Evolutionary conservation across 768 basidiomycete species (phyloP).

Genomic region (Panus rudis): DNA sequence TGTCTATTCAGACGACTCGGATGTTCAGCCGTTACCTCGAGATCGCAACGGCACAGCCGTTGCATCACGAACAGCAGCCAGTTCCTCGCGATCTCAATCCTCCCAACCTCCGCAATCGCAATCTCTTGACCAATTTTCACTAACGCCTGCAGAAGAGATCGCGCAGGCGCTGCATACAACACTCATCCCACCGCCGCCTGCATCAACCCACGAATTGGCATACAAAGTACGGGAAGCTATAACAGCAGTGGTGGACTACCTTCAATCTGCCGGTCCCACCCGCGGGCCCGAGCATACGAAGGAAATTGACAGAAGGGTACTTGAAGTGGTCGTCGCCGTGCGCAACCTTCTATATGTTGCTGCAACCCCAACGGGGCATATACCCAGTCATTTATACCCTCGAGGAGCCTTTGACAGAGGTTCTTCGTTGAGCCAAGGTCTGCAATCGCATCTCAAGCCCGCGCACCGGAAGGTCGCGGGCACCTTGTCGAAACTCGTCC

Average conservation of each 20-base stretch:
- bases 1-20: conserved; percentile 76
- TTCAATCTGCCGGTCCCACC: conserved; percentile 38
- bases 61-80: no score
- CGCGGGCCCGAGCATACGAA: conserved; percentile 49
- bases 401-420: conserved; percentile 38
- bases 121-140: conserved; percentile 27
- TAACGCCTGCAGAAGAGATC: conserved; percentile 61
- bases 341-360: conserved; percentile 60
- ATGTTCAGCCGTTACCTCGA: conserved; percentile 47
- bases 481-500: conserved; percentile 81
- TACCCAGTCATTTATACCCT: conserved; percentile 48
- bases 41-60: conserved; percentile 13
- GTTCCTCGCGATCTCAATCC: background rate
- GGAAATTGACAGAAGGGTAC: conserved; percentile 57
- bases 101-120: conserved; percentile 1
- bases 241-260: conserved; percentile 52
- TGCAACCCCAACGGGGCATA: conserved; percentile 40
- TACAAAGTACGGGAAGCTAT: conserved; percentile 53
- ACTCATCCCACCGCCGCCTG: conserved; percentile 50
- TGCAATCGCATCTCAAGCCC: conserved; percentile 54
- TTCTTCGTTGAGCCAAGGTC: conserved; percentile 36
- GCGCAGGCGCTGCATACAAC: conserved; percentile 60
- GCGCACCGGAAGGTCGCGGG: conserved; percentile 83
- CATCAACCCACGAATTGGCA: conserved; percentile 55
- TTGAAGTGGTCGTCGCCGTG: conserved; percentile 59